Evolutionary conservation across 495 filamentous ascomycete genomes (phyloP).

Genomic region (Acidiella bohemica): DNA sequence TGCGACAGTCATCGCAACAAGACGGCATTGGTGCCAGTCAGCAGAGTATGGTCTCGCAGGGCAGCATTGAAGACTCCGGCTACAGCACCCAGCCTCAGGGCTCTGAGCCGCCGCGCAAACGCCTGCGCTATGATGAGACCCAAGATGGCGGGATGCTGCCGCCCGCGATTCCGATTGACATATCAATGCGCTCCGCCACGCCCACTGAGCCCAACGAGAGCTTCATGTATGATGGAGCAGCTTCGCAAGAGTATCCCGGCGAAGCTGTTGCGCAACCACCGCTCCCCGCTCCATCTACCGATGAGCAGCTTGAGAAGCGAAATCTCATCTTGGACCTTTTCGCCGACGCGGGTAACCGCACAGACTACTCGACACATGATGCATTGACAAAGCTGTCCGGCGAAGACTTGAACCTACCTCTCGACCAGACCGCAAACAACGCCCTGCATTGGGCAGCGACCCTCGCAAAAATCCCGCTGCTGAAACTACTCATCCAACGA

Average conservation of each 20-base stretch:
- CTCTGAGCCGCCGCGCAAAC: conserved; percentile 72
- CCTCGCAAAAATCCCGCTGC: conserved; percentile 65
- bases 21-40: conserved; percentile 50
- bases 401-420: conserved; percentile 74
- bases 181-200: conserved; percentile 46
- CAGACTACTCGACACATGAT: conserved; percentile 51
- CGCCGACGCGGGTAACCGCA: conserved; percentile 46
- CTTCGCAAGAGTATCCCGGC: conserved; percentile 33
- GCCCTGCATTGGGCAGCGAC: conserved; percentile 97
- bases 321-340: conserved; percentile 78
- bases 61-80: conserved; percentile 41
- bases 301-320: conserved; percentile 58
- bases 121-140: conserved; percentile 37
- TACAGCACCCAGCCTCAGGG: conserved; percentile 34
- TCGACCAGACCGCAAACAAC: conserved; percentile 75
- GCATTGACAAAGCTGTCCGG: conserved; percentile 58
- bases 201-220: conserved; percentile 82
- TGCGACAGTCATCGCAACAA: conserved; percentile 48
- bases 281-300: conserved; percentile 51
- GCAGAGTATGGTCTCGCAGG: conserved; percentile 55
- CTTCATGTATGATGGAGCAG: conserved; percentile 42
- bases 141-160: conserved; percentile 14
- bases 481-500: conserved; percentile 63
- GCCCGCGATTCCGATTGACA: conserved; percentile 11
- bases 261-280: conserved; percentile 50